These are phyloP conservation scores for Trichoderma sp. DNA, from an alignment of 2,329 filamentous ascomycete species.

Conservation along the genomic window DNA sequence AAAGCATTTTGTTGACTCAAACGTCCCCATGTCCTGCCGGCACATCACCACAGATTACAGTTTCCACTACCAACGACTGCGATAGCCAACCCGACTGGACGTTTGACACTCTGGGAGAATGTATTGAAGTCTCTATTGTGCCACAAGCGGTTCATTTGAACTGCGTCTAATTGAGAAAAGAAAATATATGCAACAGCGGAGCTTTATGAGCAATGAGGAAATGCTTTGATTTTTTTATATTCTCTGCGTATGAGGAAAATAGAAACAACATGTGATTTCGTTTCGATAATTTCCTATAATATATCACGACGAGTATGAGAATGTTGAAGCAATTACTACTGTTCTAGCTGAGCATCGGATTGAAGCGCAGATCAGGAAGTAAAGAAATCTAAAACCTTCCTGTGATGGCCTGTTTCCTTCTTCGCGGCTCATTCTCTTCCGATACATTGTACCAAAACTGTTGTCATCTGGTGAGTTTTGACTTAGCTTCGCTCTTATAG, in stretches of 20 bases:
- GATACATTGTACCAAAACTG: background rate
- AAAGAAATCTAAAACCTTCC: background rate
- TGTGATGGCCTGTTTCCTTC: background rate
- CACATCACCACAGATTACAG: background rate
- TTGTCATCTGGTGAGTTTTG: too few species aligned
- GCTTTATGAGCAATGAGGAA: background rate
- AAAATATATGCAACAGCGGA: background rate
- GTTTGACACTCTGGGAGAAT: background rate
- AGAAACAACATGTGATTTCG: background rate
- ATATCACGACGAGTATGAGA: background rate
- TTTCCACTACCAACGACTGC: slow-evolving; percentile 3
- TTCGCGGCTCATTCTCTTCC: background rate
- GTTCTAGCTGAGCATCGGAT: background rate
- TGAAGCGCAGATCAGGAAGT: background rate
- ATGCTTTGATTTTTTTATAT: background rate
- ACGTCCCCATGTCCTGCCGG: slow-evolving; percentile 14
- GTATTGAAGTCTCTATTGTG: background rate
- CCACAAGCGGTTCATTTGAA: slow-evolving; percentile 1
- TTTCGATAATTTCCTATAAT: background rate
- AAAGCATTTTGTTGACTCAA: slow-evolving; percentile 8
- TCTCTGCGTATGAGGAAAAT: background rate
- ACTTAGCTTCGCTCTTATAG: background rate
- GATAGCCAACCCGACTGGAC: background rate
- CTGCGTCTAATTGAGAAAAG: background rate
- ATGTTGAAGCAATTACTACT: background rate